These are phyloP conservation scores for Anthoceros angustus DNA, from an alignment of 225 moss, liverwort and hornwort species.

Conservation along the genomic window DNA sequence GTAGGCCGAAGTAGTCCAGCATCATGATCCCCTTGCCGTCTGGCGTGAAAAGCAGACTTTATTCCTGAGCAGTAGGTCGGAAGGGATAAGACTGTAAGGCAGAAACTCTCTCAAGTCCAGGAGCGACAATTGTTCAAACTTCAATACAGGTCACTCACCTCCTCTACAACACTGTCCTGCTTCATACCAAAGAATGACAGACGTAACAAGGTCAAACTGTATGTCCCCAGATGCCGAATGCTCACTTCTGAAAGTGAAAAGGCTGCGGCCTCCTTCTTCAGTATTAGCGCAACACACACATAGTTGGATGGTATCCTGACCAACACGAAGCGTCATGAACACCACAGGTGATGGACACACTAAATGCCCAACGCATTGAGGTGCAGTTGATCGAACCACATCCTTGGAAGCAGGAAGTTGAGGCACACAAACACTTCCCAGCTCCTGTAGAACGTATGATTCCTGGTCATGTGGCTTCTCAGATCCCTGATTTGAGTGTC, in stretches of 20 bases:
- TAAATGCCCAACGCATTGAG: neutral
- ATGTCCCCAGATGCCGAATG: neutral
- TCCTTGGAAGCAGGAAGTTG: neutral
- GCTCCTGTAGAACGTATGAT: neutral
- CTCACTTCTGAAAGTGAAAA: neutral
- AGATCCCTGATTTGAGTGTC: neutral
- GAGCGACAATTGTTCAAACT: neutral
- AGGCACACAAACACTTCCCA: neutral
- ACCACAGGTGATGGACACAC: neutral
- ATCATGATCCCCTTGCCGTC: neutral
- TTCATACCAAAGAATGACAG: neutral
- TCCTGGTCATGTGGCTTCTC: neutral
- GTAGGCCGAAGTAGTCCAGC: neutral
- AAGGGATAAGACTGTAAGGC: neutral
- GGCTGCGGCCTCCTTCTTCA: neutral
- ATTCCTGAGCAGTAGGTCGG: neutral
- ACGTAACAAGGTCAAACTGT: neutral
- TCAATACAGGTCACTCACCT: neutral
- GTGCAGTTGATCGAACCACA: neutral
- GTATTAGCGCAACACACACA: neutral
- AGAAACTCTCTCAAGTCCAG: neutral
- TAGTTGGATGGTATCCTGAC: neutral
- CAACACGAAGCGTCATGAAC: neutral
- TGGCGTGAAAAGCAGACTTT: neutral
- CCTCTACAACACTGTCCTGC: neutral